Percentiles rank a stretch among this genome's conserved stretches.
Evolutionary conservation across 1,139 yeast species (phyloP).

Genomic region (Nakaseomyces uthaithaninus): DNA sequence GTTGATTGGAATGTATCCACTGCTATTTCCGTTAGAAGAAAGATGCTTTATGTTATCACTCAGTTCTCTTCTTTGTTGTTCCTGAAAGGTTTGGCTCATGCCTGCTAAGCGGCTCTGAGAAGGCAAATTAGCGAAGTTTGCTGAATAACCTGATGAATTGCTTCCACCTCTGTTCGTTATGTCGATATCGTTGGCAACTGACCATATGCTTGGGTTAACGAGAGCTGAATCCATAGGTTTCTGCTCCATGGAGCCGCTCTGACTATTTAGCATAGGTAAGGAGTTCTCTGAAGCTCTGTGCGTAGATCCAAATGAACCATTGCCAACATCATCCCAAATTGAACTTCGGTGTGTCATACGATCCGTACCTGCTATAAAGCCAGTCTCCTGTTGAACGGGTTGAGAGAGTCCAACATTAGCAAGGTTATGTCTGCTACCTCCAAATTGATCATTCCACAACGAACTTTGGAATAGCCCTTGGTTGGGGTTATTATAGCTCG

Average conservation of each 20-base stretch:
- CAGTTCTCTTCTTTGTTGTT: constrained; percentile 3
- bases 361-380: neutral
- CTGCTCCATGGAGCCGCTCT: neutral
- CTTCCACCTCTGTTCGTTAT: neutral
- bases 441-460: constrained; percentile 17
- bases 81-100: neutral
- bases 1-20: constrained; percentile 4
- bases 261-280: constrained; percentile 2
- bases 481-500: constrained; percentile 12
- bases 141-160: neutral
- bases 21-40: neutral
- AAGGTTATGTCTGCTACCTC: neutral
- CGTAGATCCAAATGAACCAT: neutral
- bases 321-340: constrained; percentile 20
- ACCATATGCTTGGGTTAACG: constrained; percentile 6
- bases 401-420: neutral
- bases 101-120: neutral
- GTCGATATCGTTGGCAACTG: neutral
- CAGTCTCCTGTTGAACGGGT: neutral
- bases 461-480: constrained; percentile 11
- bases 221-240: constrained; percentile 3
- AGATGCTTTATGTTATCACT: constrained; percentile 1
- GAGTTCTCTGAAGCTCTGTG: constrained; percentile 2
- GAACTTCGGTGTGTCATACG: constrained; percentile 17
- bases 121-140: neutral